Evolutionary conservation across 1,139 yeast genomes (phyloP), one percentile per base, ranked within the genome.

Genomic region (Hyphopichia wangnamkhiaoensis): DNA sequence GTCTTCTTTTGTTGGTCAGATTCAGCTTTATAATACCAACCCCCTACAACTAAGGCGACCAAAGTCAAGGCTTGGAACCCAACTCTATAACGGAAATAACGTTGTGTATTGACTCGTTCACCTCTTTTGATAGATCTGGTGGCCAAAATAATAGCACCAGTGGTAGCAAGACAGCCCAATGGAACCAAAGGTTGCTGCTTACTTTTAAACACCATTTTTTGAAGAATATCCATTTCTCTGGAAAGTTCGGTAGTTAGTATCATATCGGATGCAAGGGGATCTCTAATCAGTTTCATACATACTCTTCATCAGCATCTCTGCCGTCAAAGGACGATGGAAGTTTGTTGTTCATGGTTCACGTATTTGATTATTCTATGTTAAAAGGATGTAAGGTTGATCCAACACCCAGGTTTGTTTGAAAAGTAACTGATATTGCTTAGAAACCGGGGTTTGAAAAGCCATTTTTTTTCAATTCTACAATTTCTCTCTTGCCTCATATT

Each of bases 11-110:
- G 63, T 40, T 61, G 63, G 8, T 44, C 50, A 3, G 67, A 47
- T 43, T 71, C 76, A 24, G 57, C 61, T 48, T 82, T 87, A 59
- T 76, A 84, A 47, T 77, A 63, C 54, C 71, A 71, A 2, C 94
- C 90, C 30, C 97, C 97, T 12, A 80, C 81, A 2, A 90, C 85
- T 42, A 90, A 69, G 0, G 96, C 96, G 7, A 80, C 80, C 39
- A 90, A 68, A 0, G 97, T 90, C 42, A 84, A 77, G 10, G 86
- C 86, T 62, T 90, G 98, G 53, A 89, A 74, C 1, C 80, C 95
- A 35, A 90, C 91, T 69, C 97, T 84, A 79, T 90, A 88, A 51
- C 93, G 77, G 69, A 88, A 90, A 80, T 88, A 90, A 40, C 78
- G 75, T 63, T 90, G 95, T 0, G 97, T 95, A 44, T 80, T 79